phyloP scores from a whole-genome alignment of 2,329 filamentous ascomycete genomes.

The Fragosphaeria purpurea region DNA sequence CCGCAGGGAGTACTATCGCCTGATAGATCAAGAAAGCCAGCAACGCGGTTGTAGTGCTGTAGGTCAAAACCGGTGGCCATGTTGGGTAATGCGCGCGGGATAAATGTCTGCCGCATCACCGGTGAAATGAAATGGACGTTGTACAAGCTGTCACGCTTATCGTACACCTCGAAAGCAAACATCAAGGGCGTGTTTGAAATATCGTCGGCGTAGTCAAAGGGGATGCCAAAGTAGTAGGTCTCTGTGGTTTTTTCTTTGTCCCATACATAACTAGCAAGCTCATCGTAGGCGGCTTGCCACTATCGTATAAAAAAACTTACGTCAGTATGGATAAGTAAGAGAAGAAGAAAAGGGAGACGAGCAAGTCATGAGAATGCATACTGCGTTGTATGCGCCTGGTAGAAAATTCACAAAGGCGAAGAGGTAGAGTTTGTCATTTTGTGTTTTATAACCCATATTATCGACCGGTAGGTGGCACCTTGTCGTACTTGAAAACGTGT shows the following conservation, averaged over 20 bases:
- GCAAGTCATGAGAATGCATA: constrained; percentile 8
- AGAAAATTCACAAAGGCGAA: constrained; percentile 24
- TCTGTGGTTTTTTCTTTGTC: constrained; percentile 24
- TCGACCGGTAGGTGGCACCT: too few relatives aligned
- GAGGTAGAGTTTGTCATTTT: constrained; percentile 12
- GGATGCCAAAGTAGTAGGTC: constrained; percentile 34
- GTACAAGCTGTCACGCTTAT: constrained; percentile 20
- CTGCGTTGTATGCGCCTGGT: constrained; percentile 23
- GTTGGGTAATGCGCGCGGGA: constrained; percentile 16
- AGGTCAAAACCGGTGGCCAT: constrained; percentile 25
- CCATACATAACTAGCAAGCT: constrained; percentile 26
- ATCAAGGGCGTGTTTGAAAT: constrained; percentile 21
- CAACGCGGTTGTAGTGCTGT: constrained; percentile 19
- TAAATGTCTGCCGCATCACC: constrained; percentile 21
- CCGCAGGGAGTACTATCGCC: constrained; percentile 14
- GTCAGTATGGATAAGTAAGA: not conserved
- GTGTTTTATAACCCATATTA: not conserved
- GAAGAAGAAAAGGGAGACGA: not conserved
- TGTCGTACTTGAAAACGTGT: too few relatives aligned
- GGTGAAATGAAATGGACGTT: constrained; percentile 20
- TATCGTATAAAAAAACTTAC: constrained; percentile 7
- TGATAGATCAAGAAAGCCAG: constrained; percentile 21
- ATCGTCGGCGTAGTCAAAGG: constrained; percentile 23
- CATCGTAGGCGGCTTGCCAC: constrained; percentile 31
- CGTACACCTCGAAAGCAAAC: constrained; percentile 26